Base-by-base conservation (phyloP, 768 basidiomycete genomes). In the Leucosporidium yakuticum region DNA sequence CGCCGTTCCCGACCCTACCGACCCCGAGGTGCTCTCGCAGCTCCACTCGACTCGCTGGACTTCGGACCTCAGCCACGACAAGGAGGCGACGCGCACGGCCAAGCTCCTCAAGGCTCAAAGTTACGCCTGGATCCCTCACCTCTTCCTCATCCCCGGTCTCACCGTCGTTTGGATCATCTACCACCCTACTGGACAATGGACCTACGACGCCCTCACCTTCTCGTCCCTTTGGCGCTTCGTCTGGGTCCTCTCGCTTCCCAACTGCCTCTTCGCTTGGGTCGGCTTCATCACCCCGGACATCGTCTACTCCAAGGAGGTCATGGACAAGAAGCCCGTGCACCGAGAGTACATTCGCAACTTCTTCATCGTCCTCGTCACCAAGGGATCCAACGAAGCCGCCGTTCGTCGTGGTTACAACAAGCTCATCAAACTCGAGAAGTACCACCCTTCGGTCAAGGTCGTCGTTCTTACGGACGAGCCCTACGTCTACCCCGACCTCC, bases 271-370 rank as follows among this genome's bases (percentile, higher is more conserved):
- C 61, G 76, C 75, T 39, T 77, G 64, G 62, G 39, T 75, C 63
- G 76, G 76, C 12, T 77, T 77, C 72, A 74, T 75, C 71, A 77
- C 76, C 20, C 76, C 76, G 64, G 76, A 77, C 64, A 65, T 69
- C 63, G 62, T 73, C 51, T 74, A 68, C 55, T 39, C 61, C 29
- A 71, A 74, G 47, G 64, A 60, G 44, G 32, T 49, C 20, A 73
- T 75, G 71, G 75, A 76, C 63, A 73, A 74, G 73, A 75, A 74
- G 63, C 71, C 73, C 14, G 75, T 76, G 54, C 61, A 66, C 70
- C 75, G 76, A 61, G 76, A 77, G 57, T 70, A 75, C 65, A 77
- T 77, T 63, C 73, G 76, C 68, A 77, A 77, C 71, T 77, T 77
- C 74, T 76, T 75, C 75, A 69, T 77, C 72, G 71, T 76, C 51